Evolutionary conservation across 1,139 yeast species (phyloP).

Genomic region (Protomyces inouyei): DNA sequence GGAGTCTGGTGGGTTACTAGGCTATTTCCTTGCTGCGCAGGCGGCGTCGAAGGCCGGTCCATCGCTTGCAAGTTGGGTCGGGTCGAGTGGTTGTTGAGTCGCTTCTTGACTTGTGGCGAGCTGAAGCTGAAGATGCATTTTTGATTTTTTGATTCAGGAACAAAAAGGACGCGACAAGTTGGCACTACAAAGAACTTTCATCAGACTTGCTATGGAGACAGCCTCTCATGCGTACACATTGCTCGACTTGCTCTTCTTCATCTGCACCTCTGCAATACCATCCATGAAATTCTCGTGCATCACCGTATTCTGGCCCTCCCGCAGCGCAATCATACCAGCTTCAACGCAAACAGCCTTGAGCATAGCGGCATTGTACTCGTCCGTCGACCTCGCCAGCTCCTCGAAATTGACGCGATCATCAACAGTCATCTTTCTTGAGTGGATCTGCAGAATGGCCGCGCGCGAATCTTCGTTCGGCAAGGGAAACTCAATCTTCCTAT

Average conservation of each 20-base stretch:
- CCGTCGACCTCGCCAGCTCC: conserved; percentile 95
- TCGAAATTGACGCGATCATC: conserved; percentile 96
- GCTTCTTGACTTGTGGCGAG: too few species aligned
- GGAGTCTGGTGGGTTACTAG: neutral
- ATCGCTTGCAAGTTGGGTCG: neutral
- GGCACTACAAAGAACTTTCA: too few species aligned
- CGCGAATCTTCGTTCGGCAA: conserved; percentile 91
- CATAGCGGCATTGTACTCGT: conserved; percentile 98
- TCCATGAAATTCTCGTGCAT: conserved; percentile 98
- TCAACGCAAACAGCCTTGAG: conserved; percentile 97
- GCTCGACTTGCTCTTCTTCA: conserved; percentile 89
- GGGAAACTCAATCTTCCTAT: conserved; percentile 96
- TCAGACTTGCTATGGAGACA: too few species aligned
- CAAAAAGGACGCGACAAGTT: too few species aligned
- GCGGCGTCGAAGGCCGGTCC: conserved; percentile 21
- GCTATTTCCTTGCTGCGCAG: neutral
- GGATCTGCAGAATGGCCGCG: conserved; percentile 92
- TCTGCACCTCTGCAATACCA: conserved; percentile 97
- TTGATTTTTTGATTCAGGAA: too few species aligned
- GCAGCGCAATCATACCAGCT: conserved; percentile 98
- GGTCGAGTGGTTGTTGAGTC: neutral
- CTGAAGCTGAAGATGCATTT: too few species aligned
- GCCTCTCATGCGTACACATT: conserved; percentile 75
- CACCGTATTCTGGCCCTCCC: conserved; percentile 86
- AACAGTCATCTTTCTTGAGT: conserved; percentile 91